These are phyloP conservation scores for Penicillium sp. DNA, from an alignment of 2,329 filamentous ascomycete species.

Conservation along the genomic window DNA sequence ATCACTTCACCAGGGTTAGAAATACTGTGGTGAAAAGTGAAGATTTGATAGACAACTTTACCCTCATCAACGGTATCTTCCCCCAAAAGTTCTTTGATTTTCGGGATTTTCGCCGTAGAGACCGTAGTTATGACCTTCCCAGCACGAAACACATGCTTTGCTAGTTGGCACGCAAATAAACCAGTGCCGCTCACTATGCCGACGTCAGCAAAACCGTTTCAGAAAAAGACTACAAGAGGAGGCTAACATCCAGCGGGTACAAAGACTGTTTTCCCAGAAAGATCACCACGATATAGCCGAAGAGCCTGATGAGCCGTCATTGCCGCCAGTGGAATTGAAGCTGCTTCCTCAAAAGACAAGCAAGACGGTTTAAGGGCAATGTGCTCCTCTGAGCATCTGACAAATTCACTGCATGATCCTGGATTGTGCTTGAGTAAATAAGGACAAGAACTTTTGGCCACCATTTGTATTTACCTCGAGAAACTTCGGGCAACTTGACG, in stretches of 20 bases:
- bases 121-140: slow-evolving; percentile 54
- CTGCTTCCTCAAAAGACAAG: slow-evolving; percentile 47
- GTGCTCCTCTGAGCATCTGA: slow-evolving; percentile 35
- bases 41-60: slow-evolving; percentile 7
- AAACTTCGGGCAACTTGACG: slow-evolving; percentile 34
- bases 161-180: slow-evolving; percentile 51
- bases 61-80: slow-evolving; percentile 52
- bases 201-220: slow-evolving; percentile 5
- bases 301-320: slow-evolving; percentile 52
- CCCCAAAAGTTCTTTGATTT: slow-evolving; percentile 49
- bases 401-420: slow-evolving; percentile 43
- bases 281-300: slow-evolving; percentile 44
- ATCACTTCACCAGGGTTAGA: slow-evolving; percentile 38
- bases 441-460: background rate
- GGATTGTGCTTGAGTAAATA: background rate
- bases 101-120: slow-evolving; percentile 54
- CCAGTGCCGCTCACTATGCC: slow-evolving; percentile 51
- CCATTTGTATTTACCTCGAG: slow-evolving; percentile 19
- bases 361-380: slow-evolving; percentile 45
- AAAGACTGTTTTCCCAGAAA: slow-evolving; percentile 57
- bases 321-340: slow-evolving; percentile 44
- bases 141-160: slow-evolving; percentile 57
- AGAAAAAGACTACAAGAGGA: background rate
- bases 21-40: background rate
- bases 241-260: slow-evolving; percentile 49